These are phyloP conservation scores for Flaveria brownii DNA, from an alignment of 129 eudicot species.

Conservation along the genomic window DNA sequence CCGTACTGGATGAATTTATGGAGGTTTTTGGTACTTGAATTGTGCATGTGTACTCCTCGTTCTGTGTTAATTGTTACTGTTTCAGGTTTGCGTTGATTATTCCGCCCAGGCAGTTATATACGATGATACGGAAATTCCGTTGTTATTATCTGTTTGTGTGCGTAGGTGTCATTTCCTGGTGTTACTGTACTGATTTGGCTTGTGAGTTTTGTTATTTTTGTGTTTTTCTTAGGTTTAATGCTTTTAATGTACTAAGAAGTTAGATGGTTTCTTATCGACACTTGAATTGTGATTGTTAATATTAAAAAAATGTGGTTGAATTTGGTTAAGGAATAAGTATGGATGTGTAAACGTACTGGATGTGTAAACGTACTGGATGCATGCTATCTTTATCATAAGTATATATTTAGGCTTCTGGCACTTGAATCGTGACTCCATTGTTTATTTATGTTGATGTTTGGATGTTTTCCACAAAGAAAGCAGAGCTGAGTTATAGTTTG, in stretches of 20 bases:
- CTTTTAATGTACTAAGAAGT: no score
- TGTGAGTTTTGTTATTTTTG: neutral
- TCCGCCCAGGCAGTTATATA: neutral
- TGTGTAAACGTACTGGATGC: neutral
- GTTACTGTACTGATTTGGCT: neutral
- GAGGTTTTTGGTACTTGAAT: neutral
- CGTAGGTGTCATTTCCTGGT: neutral
- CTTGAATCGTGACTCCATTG: neutral
- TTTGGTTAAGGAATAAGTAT: neutral
- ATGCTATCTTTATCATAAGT: constrained; percentile 1
- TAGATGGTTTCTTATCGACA: no score
- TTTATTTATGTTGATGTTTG: neutral
- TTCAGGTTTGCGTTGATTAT: constrained; percentile 6
- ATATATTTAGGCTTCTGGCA: neutral
- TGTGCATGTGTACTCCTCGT: neutral
- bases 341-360: neutral
- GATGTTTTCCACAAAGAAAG: neutral
- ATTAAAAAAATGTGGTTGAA: no score
- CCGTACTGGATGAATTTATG: neutral
- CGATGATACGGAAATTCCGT: neutral
- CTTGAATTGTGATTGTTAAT: no score
- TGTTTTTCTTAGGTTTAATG: neutral
- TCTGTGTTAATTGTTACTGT: neutral
- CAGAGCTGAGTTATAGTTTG: neutral
- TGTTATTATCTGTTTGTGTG: neutral